Evolutionary conservation across 768 basidiomycete species (phyloP), one percentile per base, ranked within the genome.

Genomic region (Stropharia rugosoannulata): DNA sequence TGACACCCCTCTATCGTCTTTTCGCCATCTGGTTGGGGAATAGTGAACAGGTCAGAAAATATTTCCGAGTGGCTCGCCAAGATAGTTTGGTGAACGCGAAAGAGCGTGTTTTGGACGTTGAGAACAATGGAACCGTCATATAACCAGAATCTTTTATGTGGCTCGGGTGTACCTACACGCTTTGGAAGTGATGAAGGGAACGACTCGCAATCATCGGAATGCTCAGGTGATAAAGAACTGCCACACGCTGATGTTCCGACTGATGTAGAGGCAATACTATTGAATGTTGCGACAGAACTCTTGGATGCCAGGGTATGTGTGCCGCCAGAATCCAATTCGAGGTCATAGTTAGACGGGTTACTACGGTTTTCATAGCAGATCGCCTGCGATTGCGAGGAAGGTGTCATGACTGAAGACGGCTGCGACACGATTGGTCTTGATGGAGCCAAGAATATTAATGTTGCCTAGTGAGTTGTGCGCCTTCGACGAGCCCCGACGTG

Each of bases 31-130:
- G 83, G 83, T 56, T 80, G 82, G 10, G 85, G 86, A 7, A 89
- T 61, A 3, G 75, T 74, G 59, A 89, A 83, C 48, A 88, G 70
- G 57, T 82, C 84, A 13, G 76, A 75, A 59, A 89, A 89, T 1
- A 89, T 74, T 39, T 88, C 85, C 0, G 86, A 86, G 59, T 89
- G 85, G 49, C 73, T 73, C 4, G 73, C 69, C 0, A 80, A 65
- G 16, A 79, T 75, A 15, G 78, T 77, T 50, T 77, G 75, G 57
- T 80, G 78, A 0, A 80, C 75, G 6, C 74, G 67, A 53, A 79
- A 80, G 16, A 79, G 66, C 29, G 66, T 73, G 32, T 68, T 59
- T 47, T 75, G 68, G n/a, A 75, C 74, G 16, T 65, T 59, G 5
- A 80, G 68, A 1, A 80, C 67, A 41, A 79, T 75, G 1, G 76